Base-by-base conservation (phyloP, 176 grass and related monocot species). In the Lolium rigidum region DNA sequence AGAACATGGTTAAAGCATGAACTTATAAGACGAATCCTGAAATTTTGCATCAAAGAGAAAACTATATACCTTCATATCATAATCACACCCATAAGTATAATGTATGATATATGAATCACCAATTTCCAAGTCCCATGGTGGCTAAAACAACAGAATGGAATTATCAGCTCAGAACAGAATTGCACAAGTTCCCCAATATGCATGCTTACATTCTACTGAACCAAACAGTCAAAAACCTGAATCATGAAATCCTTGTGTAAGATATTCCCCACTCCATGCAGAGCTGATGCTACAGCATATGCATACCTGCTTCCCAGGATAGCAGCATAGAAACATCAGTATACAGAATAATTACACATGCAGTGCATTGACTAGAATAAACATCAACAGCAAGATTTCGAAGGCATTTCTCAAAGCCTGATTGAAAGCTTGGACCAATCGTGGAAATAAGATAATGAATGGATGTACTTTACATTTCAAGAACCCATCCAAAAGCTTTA, bases 51-150 rank as follows among this genome's bases (percentile, higher is more conserved):
- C 59, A 60, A 50, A 65, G 63, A 50, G 38, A 73, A 67, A 81
- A 85, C 21, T 7, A 20, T 18, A 54, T 98, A 98, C 96, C 90
- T 92, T 85, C 90, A 88, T 89, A 65, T 91, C 84, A 91, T 88
- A 98, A 81, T 98, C 93, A 75, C 96, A 98, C 76, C 93, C 96
- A 69, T 98, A 98, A 25, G 96, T 98, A 87, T 94, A 98, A 79
- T 98, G 96, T 84, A 98, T 98, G 61, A 98, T 98, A 87, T 90
- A 98, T 74, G 89, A 91, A 74, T 94, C 58, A 78, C 91, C 93
- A 83, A 98, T 47, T 82, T 98, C 92, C 74, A 89, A 82, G 77
- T 98, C 96, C 91, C 91, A 98, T 57, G 96, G 96, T 77, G 96
- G 96, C 96, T 98, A 73, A 77, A 84, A 92, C 41, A 77, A 86